Conservation (phyloP, 2,329 filamentous ascomycete genomes). For the Penicillium sp. region DNA sequence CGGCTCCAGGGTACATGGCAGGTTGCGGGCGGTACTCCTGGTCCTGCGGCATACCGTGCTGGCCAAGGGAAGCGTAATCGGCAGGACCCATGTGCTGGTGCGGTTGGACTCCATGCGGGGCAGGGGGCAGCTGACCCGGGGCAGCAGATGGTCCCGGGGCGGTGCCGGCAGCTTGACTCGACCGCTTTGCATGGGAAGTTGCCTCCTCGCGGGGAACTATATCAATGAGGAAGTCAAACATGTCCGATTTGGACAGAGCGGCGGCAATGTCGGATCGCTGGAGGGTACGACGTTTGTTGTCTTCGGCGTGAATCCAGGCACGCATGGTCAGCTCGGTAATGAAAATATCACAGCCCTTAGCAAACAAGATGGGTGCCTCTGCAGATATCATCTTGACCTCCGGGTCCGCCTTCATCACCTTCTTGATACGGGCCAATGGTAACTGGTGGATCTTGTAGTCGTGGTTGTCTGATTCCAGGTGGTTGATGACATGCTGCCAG, state of each 20-base stretch:
- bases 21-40: constrained; percentile 77
- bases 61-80: constrained; percentile 59
- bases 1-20: constrained; percentile 78
- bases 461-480: constrained; percentile 90
- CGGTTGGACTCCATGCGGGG: constrained; percentile 53
- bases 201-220: constrained; percentile 97
- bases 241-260: constrained; percentile 93
- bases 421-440: constrained; percentile 97
- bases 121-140: constrained; percentile 42
- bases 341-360: constrained; percentile 98
- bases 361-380: constrained; percentile 95
- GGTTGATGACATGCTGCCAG: constrained; percentile 97
- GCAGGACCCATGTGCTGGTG: constrained; percentile 58
- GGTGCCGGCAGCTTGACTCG: constrained; percentile 50
- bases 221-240: constrained; percentile 99
- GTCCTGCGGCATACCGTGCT: constrained; percentile 65
- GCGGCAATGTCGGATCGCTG: constrained; percentile 96
- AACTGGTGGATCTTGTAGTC: constrained; percentile 99
- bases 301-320: constrained; percentile 98
- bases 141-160: constrained; percentile 50
- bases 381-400: constrained; percentile 99
- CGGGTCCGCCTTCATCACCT: constrained; percentile 99
- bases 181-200: constrained; percentile 76
- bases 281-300: constrained; percentile 94
- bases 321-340: constrained; percentile 99